A percentile compares a stretch with the other conserved stretches of the same genome.
phyloP scores from a whole-genome alignment of 2,329 filamentous ascomycete genomes.

The Cadophora sp. region DNA sequence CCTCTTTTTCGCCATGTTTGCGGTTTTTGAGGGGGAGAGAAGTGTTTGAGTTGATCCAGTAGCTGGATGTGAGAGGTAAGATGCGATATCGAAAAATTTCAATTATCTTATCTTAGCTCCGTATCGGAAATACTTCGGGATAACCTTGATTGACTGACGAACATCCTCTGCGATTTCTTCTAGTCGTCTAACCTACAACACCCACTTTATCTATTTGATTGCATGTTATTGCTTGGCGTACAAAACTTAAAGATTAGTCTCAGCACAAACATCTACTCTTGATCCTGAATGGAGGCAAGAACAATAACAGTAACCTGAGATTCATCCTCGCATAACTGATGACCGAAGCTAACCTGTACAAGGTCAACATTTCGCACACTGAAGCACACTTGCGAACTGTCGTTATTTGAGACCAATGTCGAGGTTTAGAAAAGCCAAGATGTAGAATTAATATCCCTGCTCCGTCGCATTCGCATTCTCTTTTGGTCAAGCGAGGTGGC shows the following conservation, averaged over 20 bases:
- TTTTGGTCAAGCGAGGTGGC: neutral
- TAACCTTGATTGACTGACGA: neutral
- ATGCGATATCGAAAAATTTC: constrained; percentile 29
- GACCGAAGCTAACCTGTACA: neutral
- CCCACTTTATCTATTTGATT: no score
- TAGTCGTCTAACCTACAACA: no score
- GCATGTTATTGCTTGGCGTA: no score
- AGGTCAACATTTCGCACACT: neutral
- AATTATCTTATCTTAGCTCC: constrained; percentile 30
- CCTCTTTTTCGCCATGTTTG: constrained; percentile 39
- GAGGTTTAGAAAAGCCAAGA: neutral
- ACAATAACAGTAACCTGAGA: neutral
- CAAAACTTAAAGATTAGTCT: no score
- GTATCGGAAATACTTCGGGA: neutral
- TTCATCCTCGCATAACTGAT: neutral
- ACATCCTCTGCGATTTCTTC: no score
- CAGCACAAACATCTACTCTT: no score
- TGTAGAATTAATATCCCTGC: neutral
- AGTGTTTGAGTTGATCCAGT: no score
- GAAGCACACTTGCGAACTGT: neutral
- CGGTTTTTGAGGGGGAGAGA: neutral
- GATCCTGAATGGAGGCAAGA: neutral
- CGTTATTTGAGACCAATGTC: neutral
- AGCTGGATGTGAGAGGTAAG: neutral
- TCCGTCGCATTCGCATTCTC: neutral